Percentiles rank a stretch among this genome's conserved stretches.
These are phyloP conservation scores for Bryopsis sp. DNA, from an alignment of 139 green algal genomes.

Conservation along the genomic window DNA sequence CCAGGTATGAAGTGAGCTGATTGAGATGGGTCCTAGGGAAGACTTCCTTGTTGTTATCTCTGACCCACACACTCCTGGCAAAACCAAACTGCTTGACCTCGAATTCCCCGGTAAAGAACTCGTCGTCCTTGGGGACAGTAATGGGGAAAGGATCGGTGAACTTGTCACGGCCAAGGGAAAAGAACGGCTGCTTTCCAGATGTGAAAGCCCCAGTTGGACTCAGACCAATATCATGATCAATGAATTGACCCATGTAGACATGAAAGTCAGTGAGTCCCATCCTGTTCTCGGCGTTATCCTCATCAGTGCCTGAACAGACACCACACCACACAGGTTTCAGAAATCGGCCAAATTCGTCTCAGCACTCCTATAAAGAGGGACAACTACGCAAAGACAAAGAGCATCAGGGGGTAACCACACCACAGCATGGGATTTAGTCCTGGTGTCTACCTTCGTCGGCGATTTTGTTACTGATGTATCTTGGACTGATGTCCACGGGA, in stretches of 20 bases:
- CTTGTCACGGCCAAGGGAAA: slow-evolving; percentile 8
- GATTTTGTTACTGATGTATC: slow-evolving; percentile 4
- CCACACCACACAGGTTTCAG: no score
- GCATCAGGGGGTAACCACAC: no score
- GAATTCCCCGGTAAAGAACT: background rate
- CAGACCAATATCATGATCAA: slow-evolving; percentile 19
- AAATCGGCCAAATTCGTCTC: no score
- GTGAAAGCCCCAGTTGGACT: background rate
- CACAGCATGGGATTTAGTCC: no score
- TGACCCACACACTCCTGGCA: background rate
- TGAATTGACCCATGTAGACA: slow-evolving; percentile 18
- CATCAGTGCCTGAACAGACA: slow-evolving; percentile 1
- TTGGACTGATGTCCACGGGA: background rate
- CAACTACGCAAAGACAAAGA: no score
- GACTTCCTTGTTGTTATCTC: background rate
- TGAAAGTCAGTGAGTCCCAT: background rate
- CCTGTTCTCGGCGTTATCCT: slow-evolving; percentile 1
- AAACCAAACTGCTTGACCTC: background rate
- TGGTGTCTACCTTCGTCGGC: slow-evolving; percentile 3
- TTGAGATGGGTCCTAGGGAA: background rate
- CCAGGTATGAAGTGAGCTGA: background rate
- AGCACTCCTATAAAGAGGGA: no score
- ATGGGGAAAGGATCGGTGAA: slow-evolving; percentile 6
- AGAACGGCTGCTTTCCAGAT: background rate
- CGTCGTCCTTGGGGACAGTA: background rate